A percentile compares a stretch with the other conserved stretches of the same genome.
These are phyloP conservation scores for Hypomontagnella monticulosa DNA, from an alignment of 495 filamentous ascomycete species.

Conservation along the genomic window DNA sequence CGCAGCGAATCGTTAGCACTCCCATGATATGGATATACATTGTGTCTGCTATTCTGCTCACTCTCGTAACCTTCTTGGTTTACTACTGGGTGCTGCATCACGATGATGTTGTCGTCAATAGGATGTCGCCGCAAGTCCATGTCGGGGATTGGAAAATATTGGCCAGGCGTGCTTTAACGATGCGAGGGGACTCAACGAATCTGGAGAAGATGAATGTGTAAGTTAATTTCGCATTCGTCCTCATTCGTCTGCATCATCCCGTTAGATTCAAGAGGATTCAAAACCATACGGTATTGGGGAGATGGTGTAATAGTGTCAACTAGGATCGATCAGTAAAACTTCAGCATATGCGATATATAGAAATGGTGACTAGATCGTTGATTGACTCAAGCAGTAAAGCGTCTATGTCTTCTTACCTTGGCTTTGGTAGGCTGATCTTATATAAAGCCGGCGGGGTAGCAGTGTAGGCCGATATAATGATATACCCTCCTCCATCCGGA, in stretches of 20 bases:
- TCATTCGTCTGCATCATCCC: too few species aligned
- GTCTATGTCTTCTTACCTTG: neutral
- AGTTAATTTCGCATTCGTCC: neutral
- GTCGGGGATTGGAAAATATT: slow-evolving; percentile 28
- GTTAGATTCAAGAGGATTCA: too few species aligned
- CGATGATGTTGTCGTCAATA: slow-evolving; percentile 26
- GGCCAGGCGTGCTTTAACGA: slow-evolving; percentile 17
- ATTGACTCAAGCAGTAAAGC: neutral
- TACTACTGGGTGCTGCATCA: slow-evolving; percentile 43
- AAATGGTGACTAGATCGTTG: neutral
- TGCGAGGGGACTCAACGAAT: slow-evolving; percentile 7
- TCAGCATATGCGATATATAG: too few species aligned
- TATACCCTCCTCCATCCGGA: neutral
- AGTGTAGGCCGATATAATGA: slow-evolving; percentile 11
- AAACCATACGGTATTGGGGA: too few species aligned
- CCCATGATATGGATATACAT: slow-evolving; percentile 44
- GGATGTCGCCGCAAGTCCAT: slow-evolving; percentile 35
- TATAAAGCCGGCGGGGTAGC: neutral
- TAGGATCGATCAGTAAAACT: too few species aligned
- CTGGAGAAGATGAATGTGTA: slow-evolving; percentile 1
- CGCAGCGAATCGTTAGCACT: slow-evolving; percentile 22
- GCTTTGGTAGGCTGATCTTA: slow-evolving; percentile 12
- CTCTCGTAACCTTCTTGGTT: slow-evolving; percentile 32
- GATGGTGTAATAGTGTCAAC: too few species aligned
- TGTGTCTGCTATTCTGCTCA: slow-evolving; percentile 28